Evolutionary conservation across 2,329 filamentous ascomycete species (phyloP).

Genomic region (Aspergillus awamori): DNA sequence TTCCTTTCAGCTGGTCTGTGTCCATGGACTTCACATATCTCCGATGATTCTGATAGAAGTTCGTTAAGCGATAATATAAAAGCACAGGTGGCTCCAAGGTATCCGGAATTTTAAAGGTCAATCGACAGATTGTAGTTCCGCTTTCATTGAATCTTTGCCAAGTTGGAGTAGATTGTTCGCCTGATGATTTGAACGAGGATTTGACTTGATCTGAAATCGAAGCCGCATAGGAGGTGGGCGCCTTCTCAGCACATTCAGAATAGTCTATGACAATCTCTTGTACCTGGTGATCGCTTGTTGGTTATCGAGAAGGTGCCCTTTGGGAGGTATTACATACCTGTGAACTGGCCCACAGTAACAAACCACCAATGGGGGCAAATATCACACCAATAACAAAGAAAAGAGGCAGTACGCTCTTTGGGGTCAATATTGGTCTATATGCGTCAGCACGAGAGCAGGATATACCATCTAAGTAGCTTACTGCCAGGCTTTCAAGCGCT

Average conservation of each 20-base stretch:
- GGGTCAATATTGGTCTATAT: slow-evolving; percentile 83
- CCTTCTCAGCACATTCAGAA: slow-evolving; percentile 69
- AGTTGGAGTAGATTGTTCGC: slow-evolving; percentile 36
- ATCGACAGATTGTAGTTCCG: slow-evolving; percentile 62
- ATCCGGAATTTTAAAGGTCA: slow-evolving; percentile 79
- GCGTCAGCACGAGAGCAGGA: slow-evolving; percentile 16
- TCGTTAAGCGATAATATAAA: slow-evolving; percentile 93
- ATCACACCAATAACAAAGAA: slow-evolving; percentile 91
- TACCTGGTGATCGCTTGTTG: slow-evolving; percentile 60
- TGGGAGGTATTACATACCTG: slow-evolving; percentile 57
- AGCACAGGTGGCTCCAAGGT: slow-evolving; percentile 79
- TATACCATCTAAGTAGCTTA: slow-evolving; percentile 48
- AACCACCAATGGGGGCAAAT: slow-evolving; percentile 88
- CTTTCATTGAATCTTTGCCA: slow-evolving; percentile 34
- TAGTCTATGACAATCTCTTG: slow-evolving; percentile 93
- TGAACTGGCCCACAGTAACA: slow-evolving; percentile 82
- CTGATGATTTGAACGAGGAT: slow-evolving; percentile 70
- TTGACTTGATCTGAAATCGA: slow-evolving; percentile 57
- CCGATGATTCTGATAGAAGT: slow-evolving; percentile 99
- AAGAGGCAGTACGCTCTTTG: slow-evolving; percentile 87
- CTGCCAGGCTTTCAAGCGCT: slow-evolving; percentile 98
- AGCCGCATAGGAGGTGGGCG: slow-evolving; percentile 54
- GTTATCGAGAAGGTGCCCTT: neutral
- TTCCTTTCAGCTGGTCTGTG: slow-evolving; percentile 77
- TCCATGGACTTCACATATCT: slow-evolving; percentile 92